Conservation (phyloP, 177 flowering plant genomes). For the Telopea speciosissima region DNA sequence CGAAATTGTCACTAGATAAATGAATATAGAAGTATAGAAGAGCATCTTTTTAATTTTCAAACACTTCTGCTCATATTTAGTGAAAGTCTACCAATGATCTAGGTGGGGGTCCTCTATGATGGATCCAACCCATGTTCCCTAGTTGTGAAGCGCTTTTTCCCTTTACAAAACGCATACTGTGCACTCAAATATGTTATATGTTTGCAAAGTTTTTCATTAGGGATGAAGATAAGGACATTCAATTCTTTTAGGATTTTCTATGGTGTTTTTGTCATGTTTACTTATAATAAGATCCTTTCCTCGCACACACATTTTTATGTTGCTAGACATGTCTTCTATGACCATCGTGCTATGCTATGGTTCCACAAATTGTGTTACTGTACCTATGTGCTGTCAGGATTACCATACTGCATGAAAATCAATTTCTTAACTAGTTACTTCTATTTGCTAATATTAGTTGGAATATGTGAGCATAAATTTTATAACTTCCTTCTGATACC, state of each 20-base stretch:
- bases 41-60: no score
- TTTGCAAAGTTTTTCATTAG: not conserved
- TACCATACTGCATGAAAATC: not conserved
- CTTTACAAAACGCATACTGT: not conserved
- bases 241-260: not conserved
- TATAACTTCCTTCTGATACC: conserved; percentile 9
- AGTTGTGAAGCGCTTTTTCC: not conserved
- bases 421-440: not conserved
- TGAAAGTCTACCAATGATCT: no score
- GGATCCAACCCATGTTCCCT: no score
- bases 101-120: no score
- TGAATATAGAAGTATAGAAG: no score
- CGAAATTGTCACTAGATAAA: no score
- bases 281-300: not conserved
- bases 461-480: not conserved
- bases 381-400: not conserved
- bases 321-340: not conserved
- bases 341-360: not conserved
- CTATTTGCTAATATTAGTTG: not conserved
- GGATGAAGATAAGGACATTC: not conserved
- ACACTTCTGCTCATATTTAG: not conserved
- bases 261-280: not conserved
- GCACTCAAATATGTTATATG: not conserved
- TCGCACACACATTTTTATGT: not conserved
- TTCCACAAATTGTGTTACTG: not conserved